phyloP scores from a whole-genome alignment of 345 rosid species.

The Lenwebbia sp. region DNA sequence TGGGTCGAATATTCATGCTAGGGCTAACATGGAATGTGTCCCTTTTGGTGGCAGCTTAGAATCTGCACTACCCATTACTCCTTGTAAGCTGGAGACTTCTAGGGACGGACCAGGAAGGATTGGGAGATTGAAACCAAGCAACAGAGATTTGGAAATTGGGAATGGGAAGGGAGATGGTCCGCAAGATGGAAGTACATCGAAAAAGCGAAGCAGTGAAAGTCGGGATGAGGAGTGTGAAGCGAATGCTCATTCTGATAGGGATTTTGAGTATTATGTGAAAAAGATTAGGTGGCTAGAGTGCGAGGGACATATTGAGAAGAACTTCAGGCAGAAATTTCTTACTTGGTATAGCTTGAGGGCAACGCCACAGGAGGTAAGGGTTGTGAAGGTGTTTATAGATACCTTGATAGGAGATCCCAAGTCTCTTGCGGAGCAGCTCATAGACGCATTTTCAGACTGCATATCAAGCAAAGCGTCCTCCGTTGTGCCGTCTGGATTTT shows the following conservation, averaged over 20 bases:
- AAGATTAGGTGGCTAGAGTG: conserved; percentile 69
- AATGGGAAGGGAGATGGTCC: conserved; percentile 33
- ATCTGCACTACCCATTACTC: conserved; percentile 65
- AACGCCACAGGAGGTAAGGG: conserved; percentile 54
- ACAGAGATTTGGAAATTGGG: conserved; percentile 24
- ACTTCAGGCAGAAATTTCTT: conserved; percentile 86
- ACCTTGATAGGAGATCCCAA: conserved; percentile 63
- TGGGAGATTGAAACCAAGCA: conserved; percentile 32
- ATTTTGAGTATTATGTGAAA: conserved; percentile 76
- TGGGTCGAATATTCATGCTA: conserved; percentile 26
- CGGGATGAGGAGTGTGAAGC: conserved; percentile 27
- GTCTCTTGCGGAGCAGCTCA: conserved; percentile 83
- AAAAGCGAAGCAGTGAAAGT: conserved; percentile 36
- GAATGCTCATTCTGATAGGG: conserved; percentile 41
- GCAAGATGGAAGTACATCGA: conserved; percentile 43
- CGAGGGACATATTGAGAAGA: conserved; percentile 83
- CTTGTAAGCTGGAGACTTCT: conserved; percentile 54
- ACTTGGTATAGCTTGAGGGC: conserved; percentile 96
- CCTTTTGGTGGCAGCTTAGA: conserved; percentile 27
- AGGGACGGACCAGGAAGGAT: conserved; percentile 42
- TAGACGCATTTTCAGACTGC: conserved; percentile 78
- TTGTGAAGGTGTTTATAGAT: conserved; percentile 76
- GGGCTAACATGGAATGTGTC: conserved; percentile 28
- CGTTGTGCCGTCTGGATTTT: conserved; percentile 56
- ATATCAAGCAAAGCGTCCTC: conserved; percentile 47